Evolutionary conservation across 2,329 filamentous ascomycete genomes (phyloP).

Genomic region (Colletotrichum cuscutae): DNA sequence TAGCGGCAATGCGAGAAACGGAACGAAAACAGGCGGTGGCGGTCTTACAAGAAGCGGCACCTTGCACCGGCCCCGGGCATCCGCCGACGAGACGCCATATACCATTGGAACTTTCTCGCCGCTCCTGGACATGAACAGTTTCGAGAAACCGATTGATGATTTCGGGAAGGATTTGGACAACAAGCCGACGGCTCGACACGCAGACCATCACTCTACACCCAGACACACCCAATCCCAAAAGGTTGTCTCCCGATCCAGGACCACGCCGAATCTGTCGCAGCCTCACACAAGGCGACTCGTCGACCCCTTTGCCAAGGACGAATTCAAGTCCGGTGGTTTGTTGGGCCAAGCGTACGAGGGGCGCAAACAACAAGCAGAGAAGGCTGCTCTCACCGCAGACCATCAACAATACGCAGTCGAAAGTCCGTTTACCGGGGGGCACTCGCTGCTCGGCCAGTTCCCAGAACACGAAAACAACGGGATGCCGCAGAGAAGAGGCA

Average conservation of each 20-base stretch:
- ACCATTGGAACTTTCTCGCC: constrained; percentile 76
- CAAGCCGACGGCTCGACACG: constrained; percentile 15
- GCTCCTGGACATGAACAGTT: constrained; percentile 70
- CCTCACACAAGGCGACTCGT: constrained; percentile 16
- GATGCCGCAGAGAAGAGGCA: constrained; percentile 45
- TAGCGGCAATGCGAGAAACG: constrained; percentile 39
- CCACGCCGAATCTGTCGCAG: constrained; percentile 16
- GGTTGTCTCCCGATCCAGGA: constrained; percentile 25
- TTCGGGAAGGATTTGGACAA: constrained; percentile 55
- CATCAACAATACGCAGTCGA: constrained; percentile 13
- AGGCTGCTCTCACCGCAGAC: constrained; percentile 35
- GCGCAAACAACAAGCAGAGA: constrained; percentile 52
- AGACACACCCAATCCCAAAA: constrained; percentile 13
- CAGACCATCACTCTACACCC: constrained; percentile 10
- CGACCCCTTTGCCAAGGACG: constrained; percentile 42
- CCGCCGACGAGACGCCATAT: constrained; percentile 64
- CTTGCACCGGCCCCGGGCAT: constrained; percentile 49
- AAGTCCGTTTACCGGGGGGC: constrained; percentile 33
- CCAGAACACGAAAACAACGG: constrained; percentile 37
- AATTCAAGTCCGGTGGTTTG: constrained; percentile 63
- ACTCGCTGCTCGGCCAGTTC: constrained; percentile 61
- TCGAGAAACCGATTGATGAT: constrained; percentile 63
- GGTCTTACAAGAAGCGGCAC: constrained; percentile 43
- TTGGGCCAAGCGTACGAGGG: constrained; percentile 61
- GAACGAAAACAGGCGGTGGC: constrained; percentile 39